Conservation (phyloP, 352 stramenopile species). For the Globisporangium sylvaticum region DNA sequence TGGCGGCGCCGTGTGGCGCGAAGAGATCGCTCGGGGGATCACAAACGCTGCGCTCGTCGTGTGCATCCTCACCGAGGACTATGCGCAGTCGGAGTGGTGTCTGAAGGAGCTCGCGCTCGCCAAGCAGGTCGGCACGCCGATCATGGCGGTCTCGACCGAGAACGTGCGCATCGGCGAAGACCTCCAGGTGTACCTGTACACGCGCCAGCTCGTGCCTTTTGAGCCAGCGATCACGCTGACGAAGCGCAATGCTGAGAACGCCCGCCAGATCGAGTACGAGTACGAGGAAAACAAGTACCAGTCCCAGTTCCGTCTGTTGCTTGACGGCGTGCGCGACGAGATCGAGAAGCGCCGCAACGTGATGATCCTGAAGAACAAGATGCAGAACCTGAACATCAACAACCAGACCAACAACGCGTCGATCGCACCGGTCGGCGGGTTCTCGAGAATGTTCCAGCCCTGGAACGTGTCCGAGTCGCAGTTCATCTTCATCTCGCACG, state of each 20-base stretch:
- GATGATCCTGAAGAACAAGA: conserved; percentile 36
- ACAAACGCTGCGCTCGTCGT: conserved; percentile 71
- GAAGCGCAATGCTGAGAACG: conserved; percentile 47
- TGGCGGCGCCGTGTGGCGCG: conserved; percentile 74
- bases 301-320: conserved; percentile 66
- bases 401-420: conserved; percentile 21
- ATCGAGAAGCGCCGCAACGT: conserved; percentile 71
- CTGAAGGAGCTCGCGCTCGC: conserved; percentile 79
- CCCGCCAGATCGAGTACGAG: conserved; percentile 72
- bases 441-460: conserved; percentile 57
- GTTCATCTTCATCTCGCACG: conserved; percentile 80
- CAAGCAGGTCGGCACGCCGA: conserved; percentile 77
- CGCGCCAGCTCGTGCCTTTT: conserved; percentile 76
- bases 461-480: conserved; percentile 48
- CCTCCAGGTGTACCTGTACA: conserved; percentile 83
- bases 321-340: conserved; percentile 81
- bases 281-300: conserved; percentile 73
- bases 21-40: conserved; percentile 78
- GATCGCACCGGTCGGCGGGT: conserved; percentile 27
- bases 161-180: conserved; percentile 62
- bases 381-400: conserved; percentile 20
- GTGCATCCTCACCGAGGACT: conserved; percentile 79
- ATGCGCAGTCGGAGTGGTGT: conserved; percentile 77
- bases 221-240: conserved; percentile 58
- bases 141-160: conserved; percentile 72